These are phyloP conservation scores for Fraxinus platypoda DNA, from an alignment of 305 asterid species.

Conservation along the genomic window DNA sequence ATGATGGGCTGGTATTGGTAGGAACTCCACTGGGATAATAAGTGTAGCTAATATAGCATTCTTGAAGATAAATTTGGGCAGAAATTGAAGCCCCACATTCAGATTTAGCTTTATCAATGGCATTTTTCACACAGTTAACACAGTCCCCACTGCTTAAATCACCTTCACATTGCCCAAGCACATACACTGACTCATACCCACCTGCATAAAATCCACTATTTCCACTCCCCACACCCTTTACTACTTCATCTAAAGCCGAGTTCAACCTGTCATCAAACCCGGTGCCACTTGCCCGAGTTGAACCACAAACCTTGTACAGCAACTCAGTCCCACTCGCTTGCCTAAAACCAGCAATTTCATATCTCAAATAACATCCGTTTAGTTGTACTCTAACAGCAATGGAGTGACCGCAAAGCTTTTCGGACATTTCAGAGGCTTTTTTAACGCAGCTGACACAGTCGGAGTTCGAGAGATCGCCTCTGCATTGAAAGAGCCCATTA, in stretches of 20 bases:
- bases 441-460: slow-evolving; percentile 59
- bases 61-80: slow-evolving; percentile 64
- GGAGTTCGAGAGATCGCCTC: slow-evolving; percentile 50
- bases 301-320: slow-evolving; percentile 66
- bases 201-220: slow-evolving; percentile 61
- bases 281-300: slow-evolving; percentile 58
- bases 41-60: slow-evolving; percentile 67
- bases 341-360: slow-evolving; percentile 54
- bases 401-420: slow-evolving; percentile 42
- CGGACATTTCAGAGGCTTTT: slow-evolving; percentile 34
- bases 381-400: slow-evolving; percentile 69
- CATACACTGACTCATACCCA: slow-evolving; percentile 63
- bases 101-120: slow-evolving; percentile 43
- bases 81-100: slow-evolving; percentile 59
- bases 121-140: slow-evolving; percentile 69
- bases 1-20: slow-evolving; percentile 20
- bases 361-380: slow-evolving; percentile 64
- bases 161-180: slow-evolving; percentile 90
- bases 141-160: slow-evolving; percentile 61
- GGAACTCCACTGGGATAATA: slow-evolving; percentile 76
- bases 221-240: slow-evolving; percentile 49
- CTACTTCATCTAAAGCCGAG: slow-evolving; percentile 56
- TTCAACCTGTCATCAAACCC: slow-evolving; percentile 61
- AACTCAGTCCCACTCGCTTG: slow-evolving; percentile 52
- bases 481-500: slow-evolving; percentile 56